A percentile compares a stretch with the other conserved stretches of the same genome.
Evolutionary conservation across 768 basidiomycete genomes (phyloP).

Genomic region (Leccinum barrowsii): DNA sequence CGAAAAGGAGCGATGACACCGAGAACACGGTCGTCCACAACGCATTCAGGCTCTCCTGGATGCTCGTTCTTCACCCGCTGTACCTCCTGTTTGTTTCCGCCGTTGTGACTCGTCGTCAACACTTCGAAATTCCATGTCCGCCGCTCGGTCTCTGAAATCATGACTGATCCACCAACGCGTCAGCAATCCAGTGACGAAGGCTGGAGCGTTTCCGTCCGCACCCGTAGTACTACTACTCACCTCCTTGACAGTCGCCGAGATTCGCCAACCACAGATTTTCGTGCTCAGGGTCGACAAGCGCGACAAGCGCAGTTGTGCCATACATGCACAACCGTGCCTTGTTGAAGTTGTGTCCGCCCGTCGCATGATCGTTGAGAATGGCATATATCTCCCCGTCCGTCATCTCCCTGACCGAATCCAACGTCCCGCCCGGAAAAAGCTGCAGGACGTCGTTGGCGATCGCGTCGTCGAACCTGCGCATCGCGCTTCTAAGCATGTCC

Average conservation of each 20-base stretch:
- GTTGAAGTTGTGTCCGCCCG: conserved; percentile 56
- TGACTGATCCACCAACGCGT: conserved; percentile 35
- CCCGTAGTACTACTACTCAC: conserved; percentile 37
- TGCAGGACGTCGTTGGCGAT: conserved; percentile 64
- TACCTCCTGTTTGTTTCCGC: conserved; percentile 62
- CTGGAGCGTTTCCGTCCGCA: not conserved
- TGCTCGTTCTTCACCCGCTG: conserved; percentile 61
- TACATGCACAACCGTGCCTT: conserved; percentile 74
- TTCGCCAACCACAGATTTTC: conserved; percentile 77
- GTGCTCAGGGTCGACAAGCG: conserved; percentile 66
- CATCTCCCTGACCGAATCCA: conserved; percentile 47
- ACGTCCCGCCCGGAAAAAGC: conserved; percentile 50
- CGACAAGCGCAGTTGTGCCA: conserved; percentile 72
- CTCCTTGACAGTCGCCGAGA: conserved; percentile 76
- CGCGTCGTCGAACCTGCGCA: conserved; percentile 60
- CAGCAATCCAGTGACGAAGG: not conserved
- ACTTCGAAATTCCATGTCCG: conserved; percentile 58
- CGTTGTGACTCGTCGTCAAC: conserved; percentile 68
- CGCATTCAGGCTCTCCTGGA: conserved; percentile 66
- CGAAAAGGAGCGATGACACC: conserved; percentile 77
- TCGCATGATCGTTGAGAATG: conserved; percentile 62
- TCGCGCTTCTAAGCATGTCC: conserved; percentile 53
- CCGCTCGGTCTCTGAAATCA: conserved; percentile 45
- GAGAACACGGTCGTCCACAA: conserved; percentile 63
- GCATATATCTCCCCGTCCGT: conserved; percentile 53